Percentiles rank a stretch among this genome's conserved stretches.
These are phyloP conservation scores for Beta vulgaris DNA, from an alignment of 148 eudicot species.

Conservation along the genomic window DNA sequence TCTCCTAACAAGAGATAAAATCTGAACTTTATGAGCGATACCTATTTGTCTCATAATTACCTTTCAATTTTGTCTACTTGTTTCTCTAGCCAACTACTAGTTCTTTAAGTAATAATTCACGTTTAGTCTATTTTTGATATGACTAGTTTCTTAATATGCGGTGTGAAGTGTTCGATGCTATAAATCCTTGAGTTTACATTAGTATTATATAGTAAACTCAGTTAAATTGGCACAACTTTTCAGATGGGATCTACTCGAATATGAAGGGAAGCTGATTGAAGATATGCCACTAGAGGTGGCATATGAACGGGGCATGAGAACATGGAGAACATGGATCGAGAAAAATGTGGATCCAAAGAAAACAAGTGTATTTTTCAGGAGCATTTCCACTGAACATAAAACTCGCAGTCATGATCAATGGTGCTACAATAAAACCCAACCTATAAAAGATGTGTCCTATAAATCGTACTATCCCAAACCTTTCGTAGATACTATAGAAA, in stretches of 20 bases:
- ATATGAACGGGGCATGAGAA: constrained; percentile 32
- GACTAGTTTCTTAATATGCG: too few species aligned
- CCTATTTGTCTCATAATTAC: too few species aligned
- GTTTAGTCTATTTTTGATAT: too few species aligned
- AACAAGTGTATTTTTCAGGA: constrained; percentile 19
- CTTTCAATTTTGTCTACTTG: too few species aligned
- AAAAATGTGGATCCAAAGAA: neutral
- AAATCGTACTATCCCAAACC: constrained; percentile 7
- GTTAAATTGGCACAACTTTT: too few species aligned
- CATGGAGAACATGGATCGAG: constrained; percentile 38
- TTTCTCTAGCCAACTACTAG: too few species aligned
- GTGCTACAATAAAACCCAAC: constrained; percentile 22
- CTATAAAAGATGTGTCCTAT: constrained; percentile 11
- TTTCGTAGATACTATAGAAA: constrained; percentile 23
- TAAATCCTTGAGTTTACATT: too few species aligned
- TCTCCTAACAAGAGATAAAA: too few species aligned
- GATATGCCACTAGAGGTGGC: constrained; percentile 37
- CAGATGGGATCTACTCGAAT: constrained; percentile 48
- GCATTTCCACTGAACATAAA: constrained; percentile 25
- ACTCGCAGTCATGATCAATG: constrained; percentile 18
- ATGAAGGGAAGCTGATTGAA: constrained; percentile 20
- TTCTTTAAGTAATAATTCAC: too few species aligned
- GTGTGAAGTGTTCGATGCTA: too few species aligned
- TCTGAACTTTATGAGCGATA: too few species aligned
- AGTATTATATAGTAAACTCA: too few species aligned